A percentile compares a stretch with the other conserved stretches of the same genome.
Conservation (phyloP, 2,329 filamentous ascomycete species). For the Penicillium freii region DNA sequence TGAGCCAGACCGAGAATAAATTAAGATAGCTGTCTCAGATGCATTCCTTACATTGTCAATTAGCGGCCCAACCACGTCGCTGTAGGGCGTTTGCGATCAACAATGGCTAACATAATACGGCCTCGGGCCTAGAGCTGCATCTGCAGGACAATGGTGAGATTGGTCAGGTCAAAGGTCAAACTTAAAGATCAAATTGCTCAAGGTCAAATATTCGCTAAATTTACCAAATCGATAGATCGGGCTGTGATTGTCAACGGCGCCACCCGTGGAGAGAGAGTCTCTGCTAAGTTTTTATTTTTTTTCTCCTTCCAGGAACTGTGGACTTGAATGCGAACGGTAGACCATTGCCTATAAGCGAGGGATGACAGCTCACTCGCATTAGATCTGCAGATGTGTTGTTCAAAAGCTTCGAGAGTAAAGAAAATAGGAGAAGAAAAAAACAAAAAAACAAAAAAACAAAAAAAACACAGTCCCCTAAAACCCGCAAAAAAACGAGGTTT, state of each 20-base stretch:
- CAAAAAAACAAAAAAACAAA: neutral
- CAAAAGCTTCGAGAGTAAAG: neutral
- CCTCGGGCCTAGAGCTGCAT: conserved; percentile 3
- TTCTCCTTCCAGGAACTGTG: neutral
- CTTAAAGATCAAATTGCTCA: neutral
- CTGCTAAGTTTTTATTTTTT: neutral
- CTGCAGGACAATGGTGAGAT: conserved; percentile 1
- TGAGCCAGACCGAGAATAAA: conserved; percentile 5
- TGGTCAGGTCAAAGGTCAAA: neutral
- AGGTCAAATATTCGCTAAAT: neutral
- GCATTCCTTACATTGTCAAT: conserved; percentile 20
- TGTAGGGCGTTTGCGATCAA: conserved; percentile 12
- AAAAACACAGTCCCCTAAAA: neutral
- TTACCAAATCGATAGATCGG: conserved; percentile 5
- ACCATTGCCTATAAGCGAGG: neutral
- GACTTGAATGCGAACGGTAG: neutral
- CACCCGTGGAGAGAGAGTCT: conserved; percentile 1
- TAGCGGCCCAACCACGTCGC: conserved; percentile 16
- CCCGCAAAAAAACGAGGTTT: neutral
- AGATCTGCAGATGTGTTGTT: neutral
- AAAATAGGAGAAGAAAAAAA: neutral
- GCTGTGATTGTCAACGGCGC: conserved; percentile 4
- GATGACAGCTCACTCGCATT: conserved; percentile 1
- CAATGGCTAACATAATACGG: conserved; percentile 11
- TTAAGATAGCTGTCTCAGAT: conserved; percentile 17